Evolutionary conservation across 2,329 filamentous ascomycete species (phyloP).

Genomic region (Lasiodiplodia sp.): DNA sequence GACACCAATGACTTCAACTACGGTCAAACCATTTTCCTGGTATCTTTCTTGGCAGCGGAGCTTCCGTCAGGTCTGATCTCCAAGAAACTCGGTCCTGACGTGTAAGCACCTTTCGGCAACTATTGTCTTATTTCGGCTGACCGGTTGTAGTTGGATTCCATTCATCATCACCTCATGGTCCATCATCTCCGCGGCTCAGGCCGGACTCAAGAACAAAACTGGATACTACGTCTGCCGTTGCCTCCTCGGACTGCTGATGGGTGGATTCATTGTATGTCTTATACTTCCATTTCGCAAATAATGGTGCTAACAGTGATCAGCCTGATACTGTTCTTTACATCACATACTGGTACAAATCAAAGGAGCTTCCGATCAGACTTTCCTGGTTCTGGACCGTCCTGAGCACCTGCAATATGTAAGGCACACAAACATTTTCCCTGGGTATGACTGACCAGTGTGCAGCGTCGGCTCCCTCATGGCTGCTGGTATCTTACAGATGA

Average conservation of each 20-base stretch:
- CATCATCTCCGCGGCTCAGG: conserved; percentile 30
- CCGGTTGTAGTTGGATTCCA: not conserved
- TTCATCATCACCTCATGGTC: conserved; percentile 31
- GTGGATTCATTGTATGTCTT: conserved; percentile 57
- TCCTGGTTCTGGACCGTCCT: conserved; percentile 70
- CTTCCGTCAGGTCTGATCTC: conserved; percentile 15
- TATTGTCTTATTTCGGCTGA: not conserved
- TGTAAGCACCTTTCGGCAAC: not conserved
- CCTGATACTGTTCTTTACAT: conserved; percentile 65
- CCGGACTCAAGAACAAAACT: conserved; percentile 27
- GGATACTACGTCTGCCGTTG: conserved; percentile 37
- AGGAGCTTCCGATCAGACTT: conserved; percentile 67
- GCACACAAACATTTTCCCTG: not conserved
- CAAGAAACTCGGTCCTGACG: conserved; percentile 17
- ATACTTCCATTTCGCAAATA: not conserved
- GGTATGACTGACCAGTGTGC: conserved; percentile 50
- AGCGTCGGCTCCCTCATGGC: conserved; percentile 53
- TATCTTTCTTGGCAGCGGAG: conserved; percentile 35
- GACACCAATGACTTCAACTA: conserved; percentile 42
- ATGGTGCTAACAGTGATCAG: not conserved
- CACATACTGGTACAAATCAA: conserved; percentile 71
- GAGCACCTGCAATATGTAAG: conserved; percentile 21
- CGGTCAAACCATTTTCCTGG: conserved; percentile 38
- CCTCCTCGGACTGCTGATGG: conserved; percentile 60
- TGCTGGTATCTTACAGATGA: conserved; percentile 53